These are phyloP conservation scores for Tylopilus sp. DNA, from an alignment of 1,284 basidiomycete species.

Conservation along the genomic window DNA sequence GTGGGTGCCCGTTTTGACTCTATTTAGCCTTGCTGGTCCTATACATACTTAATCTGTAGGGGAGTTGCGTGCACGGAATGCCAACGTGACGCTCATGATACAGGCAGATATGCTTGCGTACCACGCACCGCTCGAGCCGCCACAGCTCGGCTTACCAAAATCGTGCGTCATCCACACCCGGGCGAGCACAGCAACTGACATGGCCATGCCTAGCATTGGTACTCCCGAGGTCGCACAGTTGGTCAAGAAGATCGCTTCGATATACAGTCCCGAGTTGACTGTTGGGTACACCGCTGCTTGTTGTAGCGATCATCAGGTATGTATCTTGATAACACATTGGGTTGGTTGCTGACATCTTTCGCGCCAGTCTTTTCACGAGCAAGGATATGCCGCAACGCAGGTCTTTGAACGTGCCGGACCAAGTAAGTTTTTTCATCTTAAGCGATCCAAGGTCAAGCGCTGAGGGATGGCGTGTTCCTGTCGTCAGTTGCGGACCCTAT, in stretches of 20 bases:
- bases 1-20: constrained; percentile 52
- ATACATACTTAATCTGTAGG: constrained; percentile 45
- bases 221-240: constrained; percentile 81
- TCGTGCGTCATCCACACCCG: constrained; percentile 48
- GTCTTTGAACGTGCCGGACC: constrained; percentile 86
- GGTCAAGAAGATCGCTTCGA: constrained; percentile 75
- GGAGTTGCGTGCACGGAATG: constrained; percentile 64
- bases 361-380: constrained; percentile 78
- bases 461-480: not conserved
- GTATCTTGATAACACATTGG: constrained; percentile 5
- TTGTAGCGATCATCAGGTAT: constrained; percentile 88
- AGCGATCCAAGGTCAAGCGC: not conserved
- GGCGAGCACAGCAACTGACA: not conserved
- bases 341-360: no score
- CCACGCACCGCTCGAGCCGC: constrained; percentile 76
- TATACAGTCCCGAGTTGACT: constrained; percentile 86
- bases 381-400: constrained; percentile 86
- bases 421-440: constrained; percentile 60
- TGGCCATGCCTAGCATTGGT: constrained; percentile 68
- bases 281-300: constrained; percentile 85
- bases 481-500: not conserved
- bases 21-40: not conserved
- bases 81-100: constrained; percentile 83
- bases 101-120: constrained; percentile 93
- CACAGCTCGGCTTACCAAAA: constrained; percentile 83